These are phyloP conservation scores for Trametes cingulata DNA, from an alignment of 768 basidiomycete species.

Conservation along the genomic window DNA sequence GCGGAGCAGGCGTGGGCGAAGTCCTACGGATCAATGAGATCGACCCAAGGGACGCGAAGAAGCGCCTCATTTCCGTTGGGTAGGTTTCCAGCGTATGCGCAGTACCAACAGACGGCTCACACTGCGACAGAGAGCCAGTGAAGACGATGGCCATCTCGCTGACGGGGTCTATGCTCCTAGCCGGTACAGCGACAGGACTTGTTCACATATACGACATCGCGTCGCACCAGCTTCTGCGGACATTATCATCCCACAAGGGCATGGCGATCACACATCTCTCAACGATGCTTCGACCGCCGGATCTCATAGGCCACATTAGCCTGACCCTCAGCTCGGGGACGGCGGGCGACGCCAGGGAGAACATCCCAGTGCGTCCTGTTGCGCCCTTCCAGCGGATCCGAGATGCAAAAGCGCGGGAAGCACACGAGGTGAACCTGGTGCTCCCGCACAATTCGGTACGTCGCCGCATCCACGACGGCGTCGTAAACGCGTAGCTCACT, in stretches of 20 bases:
- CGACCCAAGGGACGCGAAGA: constrained; percentile 46
- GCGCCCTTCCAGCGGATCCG: constrained; percentile 72
- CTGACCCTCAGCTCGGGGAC: constrained; percentile 46
- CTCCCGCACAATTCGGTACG: constrained; percentile 52
- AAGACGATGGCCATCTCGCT: constrained; percentile 75
- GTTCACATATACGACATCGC: constrained; percentile 85
- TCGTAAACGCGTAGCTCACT: constrained; percentile 1
- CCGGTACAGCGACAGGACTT: constrained; percentile 72
- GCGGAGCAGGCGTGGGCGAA: constrained; percentile 71
- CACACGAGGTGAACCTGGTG: constrained; percentile 69
- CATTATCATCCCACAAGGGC: constrained; percentile 71
- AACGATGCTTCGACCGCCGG: constrained; percentile 83
- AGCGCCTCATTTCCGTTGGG: constrained; percentile 72
- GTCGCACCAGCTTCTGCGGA: constrained; percentile 87
- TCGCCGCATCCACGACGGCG: neutral
- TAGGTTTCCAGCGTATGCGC: constrained; percentile 34
- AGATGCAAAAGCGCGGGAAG: constrained; percentile 65
- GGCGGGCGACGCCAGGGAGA: constrained; percentile 45
- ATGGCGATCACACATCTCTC: constrained; percentile 69
- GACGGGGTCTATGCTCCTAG: constrained; percentile 76
- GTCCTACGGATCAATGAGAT: constrained; percentile 68
- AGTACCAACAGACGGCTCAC: neutral
- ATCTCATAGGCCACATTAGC: constrained; percentile 80
- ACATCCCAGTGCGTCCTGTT: constrained; percentile 66
- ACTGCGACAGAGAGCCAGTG: constrained; percentile 60